Conservation (phyloP, 306 rosid genomes). For the barrel medic (Medicago truncatula) region DNA sequence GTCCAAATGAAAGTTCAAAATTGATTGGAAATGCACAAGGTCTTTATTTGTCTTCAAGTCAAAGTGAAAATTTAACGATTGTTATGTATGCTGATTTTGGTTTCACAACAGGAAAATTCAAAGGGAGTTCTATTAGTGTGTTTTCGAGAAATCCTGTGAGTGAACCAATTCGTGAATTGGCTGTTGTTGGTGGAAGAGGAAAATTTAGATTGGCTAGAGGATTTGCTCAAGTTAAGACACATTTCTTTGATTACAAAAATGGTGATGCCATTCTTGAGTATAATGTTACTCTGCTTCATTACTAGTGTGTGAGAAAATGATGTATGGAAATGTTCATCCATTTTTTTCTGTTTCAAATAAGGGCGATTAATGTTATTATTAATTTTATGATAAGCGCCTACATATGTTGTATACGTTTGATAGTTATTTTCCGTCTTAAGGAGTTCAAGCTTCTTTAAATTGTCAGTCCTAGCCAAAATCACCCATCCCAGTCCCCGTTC, state of each 20-base stretch:
- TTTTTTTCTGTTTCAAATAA: not conserved
- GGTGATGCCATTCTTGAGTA: conserved; percentile 58
- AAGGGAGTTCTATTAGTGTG: conserved; percentile 51
- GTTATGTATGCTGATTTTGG: conserved; percentile 46
- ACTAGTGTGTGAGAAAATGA: conserved; percentile 11
- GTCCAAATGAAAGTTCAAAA: conserved; percentile 40
- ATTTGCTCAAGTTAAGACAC: conserved; percentile 22
- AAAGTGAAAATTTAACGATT: conserved; percentile 11
- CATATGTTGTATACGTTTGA: no score
- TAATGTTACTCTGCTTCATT: conserved; percentile 47
- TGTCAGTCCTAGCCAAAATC: no score
- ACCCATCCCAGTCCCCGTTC: no score
- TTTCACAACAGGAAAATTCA: conserved; percentile 47
- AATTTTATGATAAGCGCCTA: no score
- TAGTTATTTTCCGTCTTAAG: no score
- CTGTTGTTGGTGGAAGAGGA: conserved; percentile 63
- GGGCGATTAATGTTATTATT: not conserved
- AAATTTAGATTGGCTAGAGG: conserved; percentile 56
- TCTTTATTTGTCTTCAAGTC: conserved; percentile 46
- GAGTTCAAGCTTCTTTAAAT: no score
- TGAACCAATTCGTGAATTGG: conserved; percentile 44
- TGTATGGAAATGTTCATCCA: not conserved
- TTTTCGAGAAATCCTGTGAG: conserved; percentile 54
- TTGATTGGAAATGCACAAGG: conserved; percentile 55
- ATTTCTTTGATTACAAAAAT: conserved; percentile 29